phyloP scores from a whole-genome alignment of 768 basidiomycete genomes.

The Tulasnella sp. region DNA sequence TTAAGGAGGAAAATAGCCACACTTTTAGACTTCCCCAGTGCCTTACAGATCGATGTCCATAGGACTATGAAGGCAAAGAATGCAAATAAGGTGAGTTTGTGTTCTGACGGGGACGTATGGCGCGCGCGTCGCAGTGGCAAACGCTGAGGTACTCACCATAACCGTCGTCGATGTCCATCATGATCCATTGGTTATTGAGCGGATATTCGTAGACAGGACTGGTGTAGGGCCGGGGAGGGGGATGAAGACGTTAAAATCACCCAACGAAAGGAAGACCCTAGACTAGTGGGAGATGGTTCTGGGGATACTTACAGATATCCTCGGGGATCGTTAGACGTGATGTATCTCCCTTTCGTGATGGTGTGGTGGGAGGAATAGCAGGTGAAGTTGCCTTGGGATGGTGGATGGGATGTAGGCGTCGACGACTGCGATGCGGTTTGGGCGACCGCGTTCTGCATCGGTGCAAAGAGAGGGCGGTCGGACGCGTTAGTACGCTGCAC shows the following conservation, averaged over 20 bases:
- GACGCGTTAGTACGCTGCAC: conserved; percentile 4
- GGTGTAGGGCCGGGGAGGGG: conserved; percentile 16
- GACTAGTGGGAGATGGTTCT: background rate
- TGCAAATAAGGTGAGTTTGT: conserved; percentile 1
- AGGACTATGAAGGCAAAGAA: conserved; percentile 35
- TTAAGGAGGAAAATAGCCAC: background rate
- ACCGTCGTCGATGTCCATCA: conserved; percentile 91
- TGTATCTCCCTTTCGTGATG: conserved; percentile 38
- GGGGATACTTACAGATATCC: conserved; percentile 77
- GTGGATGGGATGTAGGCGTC: background rate
- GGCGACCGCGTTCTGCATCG: background rate
- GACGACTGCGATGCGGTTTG: background rate
- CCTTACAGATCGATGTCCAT: conserved; percentile 83
- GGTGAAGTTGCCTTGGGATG: conserved; percentile 4
- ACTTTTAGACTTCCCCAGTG: conserved; percentile 41
- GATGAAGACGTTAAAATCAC: conserved; percentile 4
- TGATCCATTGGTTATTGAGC: conserved; percentile 82
- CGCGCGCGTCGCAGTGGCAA: background rate
- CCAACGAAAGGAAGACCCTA: background rate
- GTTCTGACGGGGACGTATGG: background rate
- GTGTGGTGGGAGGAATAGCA: background rate
- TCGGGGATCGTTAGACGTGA: conserved; percentile 77
- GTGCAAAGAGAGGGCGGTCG: conserved; percentile 1
- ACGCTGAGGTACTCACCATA: conserved; percentile 29
- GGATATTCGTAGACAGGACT: conserved; percentile 83